Base-by-base conservation (phyloP, 1,284 basidiomycete species). In the Cryptococcus maquisensis region DNA sequence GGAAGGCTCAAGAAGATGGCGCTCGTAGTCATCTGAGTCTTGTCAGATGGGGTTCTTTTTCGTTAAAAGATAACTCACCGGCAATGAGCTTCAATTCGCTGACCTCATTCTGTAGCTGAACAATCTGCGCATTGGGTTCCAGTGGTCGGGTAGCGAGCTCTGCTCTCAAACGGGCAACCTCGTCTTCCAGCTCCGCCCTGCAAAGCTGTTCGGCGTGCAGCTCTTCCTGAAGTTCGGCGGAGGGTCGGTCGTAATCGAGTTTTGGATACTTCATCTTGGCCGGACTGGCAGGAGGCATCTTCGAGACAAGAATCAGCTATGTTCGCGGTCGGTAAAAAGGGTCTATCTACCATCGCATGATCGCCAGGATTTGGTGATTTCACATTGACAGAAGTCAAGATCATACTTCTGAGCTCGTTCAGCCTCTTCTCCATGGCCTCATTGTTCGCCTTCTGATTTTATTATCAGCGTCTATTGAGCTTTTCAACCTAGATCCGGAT, bases 141-240 rank as follows among this genome's bases (percentile, higher is more conserved):
- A 58, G 8, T 5, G 74, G 69, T 50, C 76, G 54, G 1, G 69
- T 66, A n/a, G 66, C 70, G 8, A 75, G 65, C 54, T 76, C 74
- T n/a, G 58, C 60, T 51, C 71, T 64, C 23, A 93, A 79, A 10
- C 61, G 61, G 12, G 63, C 63, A 44, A 93, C 89, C 64, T 91
- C 88, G 13, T 81, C 86, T 0, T 83, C 81, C 66, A 91, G 88
- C 2, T 85, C 83, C 49, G 90, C 85, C 26, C 91, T 74, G 60
- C 87, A 82, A 23, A 85, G 81, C 37, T 86, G 81, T 0, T 89
- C 84, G 1, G 83, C 79, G 24, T 92, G 83, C 6, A 93, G 81
- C 61, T 92, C 87, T 78, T 93, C 88, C 76, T 91, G 89, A 0
- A 94, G 79, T 85, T 90, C 84, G 57, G 90, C 88, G 1, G 87